Base-by-base conservation (phyloP, 2,329 filamentous ascomycete genomes). In the Elsinoe arachidis region DNA sequence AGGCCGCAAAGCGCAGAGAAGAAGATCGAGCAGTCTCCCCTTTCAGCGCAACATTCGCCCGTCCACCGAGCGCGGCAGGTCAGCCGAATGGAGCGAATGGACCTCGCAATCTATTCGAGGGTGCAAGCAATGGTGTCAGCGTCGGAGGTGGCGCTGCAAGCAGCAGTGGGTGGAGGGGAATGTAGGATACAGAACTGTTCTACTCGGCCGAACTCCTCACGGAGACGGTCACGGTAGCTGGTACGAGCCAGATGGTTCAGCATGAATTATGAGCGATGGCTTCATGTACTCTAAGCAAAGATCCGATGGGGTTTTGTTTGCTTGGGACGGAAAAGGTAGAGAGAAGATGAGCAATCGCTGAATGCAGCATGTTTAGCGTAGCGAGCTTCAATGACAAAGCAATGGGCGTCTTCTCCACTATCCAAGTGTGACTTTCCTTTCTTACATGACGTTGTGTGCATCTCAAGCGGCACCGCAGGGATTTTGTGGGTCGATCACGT, bases 141-240 rank as follows among this genome's bases (percentile, higher is more conserved):
- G 49, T 37, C 5, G 49, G 49, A 26, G 49, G 49, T 26, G 49
- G 49, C 11, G 33, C n/a, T 14, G 19, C 26, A 7, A 17, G 49
- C 33, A 53, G 33, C 23, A 53, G 49, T 53, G 49, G 49, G 17
- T 53, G 49, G 49, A 53, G 49, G 34, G 49, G 49, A 10, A 53
- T 53, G 49, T 53, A 39, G 19, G n/a, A 51, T 51, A 14, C 15
- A 19, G 26, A 9, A 19, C 19, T 5, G n/a, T 9, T 23, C 41
- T 23, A 4, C 7, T n/a, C 14, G 7, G 37, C 37, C 14, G 4
- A n/a, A n/a, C 10, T 2, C 37, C 37, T 11, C 4, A 39, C 12
- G 37, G 26, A 30, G 26, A 30, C 7, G 26, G 26, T 30, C 26
- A 30, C 26, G 26, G 7, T 30, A 30, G 26, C 26, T 9, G 12